phyloP scores from a whole-genome alignment of 1,284 basidiomycete species.

The Papiliotrema laurentii region DNA sequence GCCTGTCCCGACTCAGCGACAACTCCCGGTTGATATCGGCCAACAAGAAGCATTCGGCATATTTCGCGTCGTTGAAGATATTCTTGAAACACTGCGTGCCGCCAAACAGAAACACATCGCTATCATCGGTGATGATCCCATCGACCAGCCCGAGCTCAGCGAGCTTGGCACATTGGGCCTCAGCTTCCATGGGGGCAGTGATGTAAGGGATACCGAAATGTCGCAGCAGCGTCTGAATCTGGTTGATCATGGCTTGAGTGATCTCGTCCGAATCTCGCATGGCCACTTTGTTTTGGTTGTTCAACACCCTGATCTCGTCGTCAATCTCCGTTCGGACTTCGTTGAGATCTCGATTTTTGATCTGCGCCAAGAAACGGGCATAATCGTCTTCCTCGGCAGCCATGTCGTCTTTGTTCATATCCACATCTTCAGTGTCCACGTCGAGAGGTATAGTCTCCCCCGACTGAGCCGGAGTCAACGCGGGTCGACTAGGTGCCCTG shows the following conservation, averaged over 20 bases:
- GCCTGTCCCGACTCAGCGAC: constrained; percentile 76
- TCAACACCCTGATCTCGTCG: constrained; percentile 77
- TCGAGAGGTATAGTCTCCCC: constrained; percentile 18
- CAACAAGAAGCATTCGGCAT: constrained; percentile 89
- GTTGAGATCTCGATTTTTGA: constrained; percentile 76
- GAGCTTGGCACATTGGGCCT: constrained; percentile 96
- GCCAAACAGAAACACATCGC: constrained; percentile 97
- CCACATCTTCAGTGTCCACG: constrained; percentile 49
- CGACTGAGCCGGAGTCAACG: constrained; percentile 18
- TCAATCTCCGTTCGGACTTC: constrained; percentile 83
- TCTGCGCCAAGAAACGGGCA: constrained; percentile 81
- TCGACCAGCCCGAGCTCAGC: constrained; percentile 81
- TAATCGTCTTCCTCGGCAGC: constrained; percentile 85
- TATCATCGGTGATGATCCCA: constrained; percentile 98
- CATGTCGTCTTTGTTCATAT: constrained; percentile 60
- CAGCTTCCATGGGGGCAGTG: constrained; percentile 98
- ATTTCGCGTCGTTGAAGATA: constrained; percentile 99
- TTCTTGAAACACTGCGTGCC: constrained; percentile 92
- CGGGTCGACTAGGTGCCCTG: constrained; percentile 20
- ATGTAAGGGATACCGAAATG: constrained; percentile 97
- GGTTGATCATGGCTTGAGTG: constrained; percentile 87
- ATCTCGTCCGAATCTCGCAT: constrained; percentile 93
- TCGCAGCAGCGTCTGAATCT: constrained; percentile 90
- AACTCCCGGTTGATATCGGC: constrained; percentile 84
- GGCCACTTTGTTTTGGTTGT: constrained; percentile 78